phyloP scores from a whole-genome alignment of 148 eudicot species.

The Nepenthes mirabilis region DNA sequence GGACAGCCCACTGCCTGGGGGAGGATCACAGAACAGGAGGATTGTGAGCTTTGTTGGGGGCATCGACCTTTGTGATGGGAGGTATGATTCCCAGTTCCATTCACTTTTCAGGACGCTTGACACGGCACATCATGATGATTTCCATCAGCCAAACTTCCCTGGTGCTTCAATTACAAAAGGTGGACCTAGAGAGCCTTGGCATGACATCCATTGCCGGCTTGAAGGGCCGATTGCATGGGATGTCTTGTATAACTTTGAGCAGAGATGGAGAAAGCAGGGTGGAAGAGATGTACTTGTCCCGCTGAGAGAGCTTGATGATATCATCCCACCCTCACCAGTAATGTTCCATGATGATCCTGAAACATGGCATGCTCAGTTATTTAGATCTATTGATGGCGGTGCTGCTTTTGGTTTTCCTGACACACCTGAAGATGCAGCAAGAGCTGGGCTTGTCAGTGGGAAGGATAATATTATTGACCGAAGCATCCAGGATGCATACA shows the following conservation, averaged over 20 bases:
- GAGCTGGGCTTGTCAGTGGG: slow-evolving; percentile 68
- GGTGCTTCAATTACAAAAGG: slow-evolving; percentile 57
- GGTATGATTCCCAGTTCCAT: slow-evolving; percentile 62
- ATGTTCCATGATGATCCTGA: slow-evolving; percentile 56
- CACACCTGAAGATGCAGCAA: slow-evolving; percentile 68
- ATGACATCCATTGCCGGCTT: slow-evolving; percentile 65
- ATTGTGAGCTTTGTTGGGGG: slow-evolving; percentile 81
- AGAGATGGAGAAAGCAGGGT: slow-evolving; percentile 84
- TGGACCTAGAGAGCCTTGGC: slow-evolving; percentile 90
- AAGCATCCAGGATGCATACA: slow-evolving; percentile 77
- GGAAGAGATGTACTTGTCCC: slow-evolving; percentile 52
- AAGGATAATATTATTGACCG: slow-evolving; percentile 66
- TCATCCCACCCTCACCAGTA: slow-evolving; percentile 67
- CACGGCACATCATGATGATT: slow-evolving; percentile 64
- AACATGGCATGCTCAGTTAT: slow-evolving; percentile 73
- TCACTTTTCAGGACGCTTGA: slow-evolving; percentile 66
- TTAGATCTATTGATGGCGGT: slow-evolving; percentile 77
- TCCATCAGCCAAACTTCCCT: slow-evolving; percentile 64
- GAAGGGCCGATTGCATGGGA: slow-evolving; percentile 92
- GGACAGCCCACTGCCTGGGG: slow-evolving; percentile 49
- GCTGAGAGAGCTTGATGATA: slow-evolving; percentile 43
- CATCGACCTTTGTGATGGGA: slow-evolving; percentile 76
- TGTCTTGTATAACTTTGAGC: slow-evolving; percentile 72
- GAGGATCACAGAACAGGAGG: slow-evolving; percentile 41
- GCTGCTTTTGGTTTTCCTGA: slow-evolving; percentile 85